Evolutionary conservation across 495 filamentous ascomycete genomes (phyloP).

Genomic region (Penicillium soppii): DNA sequence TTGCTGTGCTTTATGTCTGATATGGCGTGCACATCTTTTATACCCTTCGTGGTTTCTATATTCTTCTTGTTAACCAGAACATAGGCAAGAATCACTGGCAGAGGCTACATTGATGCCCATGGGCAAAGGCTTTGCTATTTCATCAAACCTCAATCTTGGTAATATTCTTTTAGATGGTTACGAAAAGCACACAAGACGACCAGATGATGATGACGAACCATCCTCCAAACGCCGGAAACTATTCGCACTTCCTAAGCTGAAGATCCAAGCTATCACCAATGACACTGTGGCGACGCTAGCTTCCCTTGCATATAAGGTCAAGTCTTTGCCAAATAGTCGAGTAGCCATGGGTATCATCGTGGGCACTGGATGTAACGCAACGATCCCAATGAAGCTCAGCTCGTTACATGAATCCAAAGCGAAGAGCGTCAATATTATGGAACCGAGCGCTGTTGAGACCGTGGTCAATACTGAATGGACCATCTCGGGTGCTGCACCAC

Average conservation of each 20-base stretch:
- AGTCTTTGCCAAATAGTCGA: conserved; percentile 63
- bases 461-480: conserved; percentile 88
- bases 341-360: conserved; percentile 81
- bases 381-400: conserved; percentile 66
- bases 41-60: not conserved
- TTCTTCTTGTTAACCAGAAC: conserved; percentile 13
- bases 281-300: conserved; percentile 79
- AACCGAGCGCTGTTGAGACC: conserved; percentile 54
- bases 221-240: conserved; percentile 46
- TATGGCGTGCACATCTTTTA: not conserved
- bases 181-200: conserved; percentile 53
- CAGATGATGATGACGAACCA: conserved; percentile 45
- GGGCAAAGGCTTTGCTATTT: conserved; percentile 85
- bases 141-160: conserved; percentile 67
- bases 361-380: conserved; percentile 82
- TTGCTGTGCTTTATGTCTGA: not conserved
- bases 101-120: conserved; percentile 81
- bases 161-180: conserved; percentile 69
- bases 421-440: conserved; percentile 37
- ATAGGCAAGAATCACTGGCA: conserved; percentile 70
- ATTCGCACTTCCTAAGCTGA: conserved; percentile 60
- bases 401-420: conserved; percentile 65
- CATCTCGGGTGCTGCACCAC: conserved; percentile 69
- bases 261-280: conserved; percentile 76
- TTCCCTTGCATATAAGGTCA: conserved; percentile 66